These are phyloP conservation scores for Starmerella tilneyi DNA, from an alignment of 805 yeast species.

Conservation along the genomic window DNA sequence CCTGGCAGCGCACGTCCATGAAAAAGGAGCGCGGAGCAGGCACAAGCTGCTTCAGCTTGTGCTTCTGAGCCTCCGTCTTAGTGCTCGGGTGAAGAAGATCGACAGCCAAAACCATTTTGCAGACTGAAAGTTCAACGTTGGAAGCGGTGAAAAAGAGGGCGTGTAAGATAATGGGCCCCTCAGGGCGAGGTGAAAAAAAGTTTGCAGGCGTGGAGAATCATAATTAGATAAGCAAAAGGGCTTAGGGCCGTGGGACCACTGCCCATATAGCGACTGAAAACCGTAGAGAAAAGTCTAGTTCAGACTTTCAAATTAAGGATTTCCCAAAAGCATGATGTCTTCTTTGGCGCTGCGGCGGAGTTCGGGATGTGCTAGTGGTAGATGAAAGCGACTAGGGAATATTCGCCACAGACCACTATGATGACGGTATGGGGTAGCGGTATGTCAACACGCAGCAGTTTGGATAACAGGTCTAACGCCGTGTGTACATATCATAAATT, in stretches of 20 bases:
- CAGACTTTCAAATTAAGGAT: too few relatives aligned
- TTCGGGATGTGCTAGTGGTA: too few relatives aligned
- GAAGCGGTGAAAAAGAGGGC: conserved; percentile 16
- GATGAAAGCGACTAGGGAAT: too few relatives aligned
- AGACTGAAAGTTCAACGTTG: conserved; percentile 7
- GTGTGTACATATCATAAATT: too few relatives aligned
- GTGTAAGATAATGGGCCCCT: conserved; percentile 12
- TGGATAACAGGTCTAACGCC: too few relatives aligned
- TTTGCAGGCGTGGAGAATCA: conserved; percentile 12
- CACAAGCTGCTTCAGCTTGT: conserved; percentile 95
- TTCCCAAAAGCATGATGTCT: too few relatives aligned
- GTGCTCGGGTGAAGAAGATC: conserved; percentile 97
- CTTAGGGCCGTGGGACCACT: conserved; percentile 5
- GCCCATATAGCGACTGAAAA: too few relatives aligned
- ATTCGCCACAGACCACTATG: too few relatives aligned
- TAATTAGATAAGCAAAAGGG: conserved; percentile 6
- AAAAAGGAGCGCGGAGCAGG: conserved; percentile 97
- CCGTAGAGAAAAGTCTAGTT: too few relatives aligned
- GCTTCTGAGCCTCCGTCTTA: conserved; percentile 91
- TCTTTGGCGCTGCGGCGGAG: too few relatives aligned
- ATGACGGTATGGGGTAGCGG: too few relatives aligned
- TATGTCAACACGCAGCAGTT: too few relatives aligned
- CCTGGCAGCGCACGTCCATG: conserved; percentile 99
- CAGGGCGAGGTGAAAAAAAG: conserved; percentile 12
- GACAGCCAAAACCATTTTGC: conserved; percentile 81